Evolutionary conservation across 495 filamentous ascomycete genomes (phyloP).

Genomic region (Sordaria brevicollis): DNA sequence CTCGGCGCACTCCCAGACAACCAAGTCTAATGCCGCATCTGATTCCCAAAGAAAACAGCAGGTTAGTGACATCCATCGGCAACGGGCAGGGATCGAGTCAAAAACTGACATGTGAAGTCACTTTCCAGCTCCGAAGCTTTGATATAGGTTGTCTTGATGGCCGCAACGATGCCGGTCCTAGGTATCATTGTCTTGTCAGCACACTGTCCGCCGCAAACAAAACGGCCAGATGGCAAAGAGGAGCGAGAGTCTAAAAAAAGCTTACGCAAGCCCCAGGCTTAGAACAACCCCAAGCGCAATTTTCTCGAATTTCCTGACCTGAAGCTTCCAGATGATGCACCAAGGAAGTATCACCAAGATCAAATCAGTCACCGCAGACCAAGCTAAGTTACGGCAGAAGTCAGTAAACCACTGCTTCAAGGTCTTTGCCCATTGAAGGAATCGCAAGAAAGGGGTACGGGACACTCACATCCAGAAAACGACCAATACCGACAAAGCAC

Average conservation of each 20-base stretch:
- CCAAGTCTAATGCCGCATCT: background rate
- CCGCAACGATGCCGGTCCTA: background rate
- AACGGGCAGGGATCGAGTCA: background rate
- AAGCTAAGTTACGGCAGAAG: too few species aligned
- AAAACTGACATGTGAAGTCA: background rate
- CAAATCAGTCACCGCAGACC: slow-evolving; percentile 4
- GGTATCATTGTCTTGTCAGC: background rate
- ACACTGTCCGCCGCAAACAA: background rate
- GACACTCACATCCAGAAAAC: background rate
- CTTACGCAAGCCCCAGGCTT: slow-evolving; percentile 20
- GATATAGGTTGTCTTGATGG: background rate
- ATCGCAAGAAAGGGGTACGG: background rate
- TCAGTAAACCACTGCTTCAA: background rate
- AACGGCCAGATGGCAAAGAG: background rate
- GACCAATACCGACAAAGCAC: background rate
- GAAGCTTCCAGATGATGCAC: slow-evolving; percentile 15
- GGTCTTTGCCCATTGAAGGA: background rate
- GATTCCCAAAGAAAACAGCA: background rate
- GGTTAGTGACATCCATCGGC: background rate
- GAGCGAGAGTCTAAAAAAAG: background rate
- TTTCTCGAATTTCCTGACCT: slow-evolving; percentile 15
- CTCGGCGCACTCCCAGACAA: slow-evolving; percentile 6
- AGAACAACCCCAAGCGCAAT: slow-evolving; percentile 12
- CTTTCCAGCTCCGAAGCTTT: background rate
- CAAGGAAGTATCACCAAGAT: slow-evolving; percentile 13